Evolutionary conservation across 2,329 filamentous ascomycete species (phyloP).

Genomic region (Neocucurbitaria cava): DNA sequence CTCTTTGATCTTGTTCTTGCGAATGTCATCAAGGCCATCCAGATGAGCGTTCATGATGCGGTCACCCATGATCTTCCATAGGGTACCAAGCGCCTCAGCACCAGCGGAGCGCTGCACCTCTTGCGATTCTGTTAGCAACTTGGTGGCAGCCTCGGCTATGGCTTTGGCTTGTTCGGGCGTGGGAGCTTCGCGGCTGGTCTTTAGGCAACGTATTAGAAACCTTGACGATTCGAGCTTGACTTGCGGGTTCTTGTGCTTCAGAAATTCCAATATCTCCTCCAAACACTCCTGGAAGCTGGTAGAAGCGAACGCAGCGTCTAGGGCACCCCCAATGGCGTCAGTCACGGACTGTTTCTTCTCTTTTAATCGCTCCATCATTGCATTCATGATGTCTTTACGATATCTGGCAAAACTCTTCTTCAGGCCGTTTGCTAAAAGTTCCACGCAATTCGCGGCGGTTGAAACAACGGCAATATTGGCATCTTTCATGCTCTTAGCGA

Average conservation of each 20-base stretch:
- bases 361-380: slow-evolving; percentile 94
- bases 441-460: slow-evolving; percentile 90
- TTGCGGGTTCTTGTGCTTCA: slow-evolving; percentile 95
- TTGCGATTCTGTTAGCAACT: slow-evolving; percentile 86
- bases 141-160: slow-evolving; percentile 89
- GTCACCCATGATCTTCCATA: slow-evolving; percentile 99
- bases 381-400: slow-evolving; percentile 78
- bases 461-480: slow-evolving; percentile 96
- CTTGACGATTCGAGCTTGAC: slow-evolving; percentile 95
- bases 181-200: slow-evolving; percentile 82
- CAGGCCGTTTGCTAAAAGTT: slow-evolving; percentile 85
- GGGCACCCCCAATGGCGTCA: slow-evolving; percentile 83
- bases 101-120: slow-evolving; percentile 86
- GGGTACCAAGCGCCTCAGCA: slow-evolving; percentile 87
- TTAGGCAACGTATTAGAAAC: slow-evolving; percentile 88
- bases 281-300: slow-evolving; percentile 83
- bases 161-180: slow-evolving; percentile 81
- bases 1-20: slow-evolving; percentile 95
- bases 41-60: slow-evolving; percentile 92
- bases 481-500: slow-evolving; percentile 98
- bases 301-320: slow-evolving; percentile 73
- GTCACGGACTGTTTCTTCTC: slow-evolving; percentile 93
- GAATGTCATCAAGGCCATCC: slow-evolving; percentile 91
- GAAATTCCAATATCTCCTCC: slow-evolving; percentile 85
- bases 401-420: slow-evolving; percentile 81